Base-by-base conservation (phyloP, 192 early-diverging fungal species). In the Coemansia sp. region DNA sequence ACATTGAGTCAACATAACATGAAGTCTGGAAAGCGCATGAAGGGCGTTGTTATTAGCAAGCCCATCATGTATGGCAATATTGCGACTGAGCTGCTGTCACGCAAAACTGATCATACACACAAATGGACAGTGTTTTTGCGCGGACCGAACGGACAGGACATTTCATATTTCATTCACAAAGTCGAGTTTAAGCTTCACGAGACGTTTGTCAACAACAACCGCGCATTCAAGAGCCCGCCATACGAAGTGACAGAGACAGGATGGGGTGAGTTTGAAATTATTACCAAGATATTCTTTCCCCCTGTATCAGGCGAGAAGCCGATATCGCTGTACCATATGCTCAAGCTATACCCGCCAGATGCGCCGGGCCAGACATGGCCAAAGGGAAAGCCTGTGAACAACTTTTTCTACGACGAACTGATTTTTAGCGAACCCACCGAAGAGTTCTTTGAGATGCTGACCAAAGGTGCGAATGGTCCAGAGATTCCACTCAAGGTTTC, bases 221-320 rank as follows among this genome's bases (percentile, higher is more conserved):
- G 82, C 5, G 71, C 93, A 17, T 93, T 94, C 59, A 77, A 89
- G 32, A 89, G 88, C 29, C 65, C 70, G 41, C 96, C 96, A 6
- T 98, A 91, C 64, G 93, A 95, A 73, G 88, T 98, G 24, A 83
- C 86, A 27, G 97, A 99, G 73, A 94, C 97, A 12, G 97, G 97
- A 32, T 99, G 97, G 97, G 97, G 97, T 66, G 94, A 99, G 80
- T 99, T 99, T 76, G 95, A 98, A 58, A 93, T 99, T 55, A 83
- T 88, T 23, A 97, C 98, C 61, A 95, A 94, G 69, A 86, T 99
- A 32, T 88, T 88, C 63, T 94, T 98, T 68, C 83, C 86, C 15
- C 87, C 90, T 27, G 68, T 78, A 11, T 79, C 88, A 37, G 92
- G 91, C 57, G 92, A 94, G 56, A 89, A 90, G 71, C 84, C 88